A percentile compares a stretch with the other conserved stretches of the same genome.
Evolutionary conservation across 129 eudicot genomes (phyloP).

Genomic region (Scalesia atractyloides): DNA sequence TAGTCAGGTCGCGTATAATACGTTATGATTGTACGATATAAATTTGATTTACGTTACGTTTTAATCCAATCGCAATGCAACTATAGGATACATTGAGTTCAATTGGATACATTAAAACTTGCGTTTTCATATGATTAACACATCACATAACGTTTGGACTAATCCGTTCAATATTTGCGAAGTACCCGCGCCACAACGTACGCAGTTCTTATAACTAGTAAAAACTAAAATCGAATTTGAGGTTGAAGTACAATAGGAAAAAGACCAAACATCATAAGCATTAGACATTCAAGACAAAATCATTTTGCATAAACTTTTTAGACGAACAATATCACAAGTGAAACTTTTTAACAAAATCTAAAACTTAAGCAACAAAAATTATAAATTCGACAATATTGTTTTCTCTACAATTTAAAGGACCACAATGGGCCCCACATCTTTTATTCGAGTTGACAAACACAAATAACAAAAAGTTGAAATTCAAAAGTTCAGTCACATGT

Average conservation of each 20-base stretch:
- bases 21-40: too few species aligned
- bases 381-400: not conserved
- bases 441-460: constrained; percentile 24
- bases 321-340: not conserved
- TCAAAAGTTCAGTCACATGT: constrained; percentile 21
- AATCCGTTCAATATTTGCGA: too few species aligned
- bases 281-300: not conserved
- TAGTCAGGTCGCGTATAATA: too few species aligned
- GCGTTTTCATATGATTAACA: too few species aligned
- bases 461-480: constrained; percentile 8
- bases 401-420: not conserved
- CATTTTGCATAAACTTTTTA: not conserved
- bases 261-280: not conserved
- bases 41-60: too few species aligned
- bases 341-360: not conserved
- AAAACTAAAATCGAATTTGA: not conserved
- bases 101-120: too few species aligned
- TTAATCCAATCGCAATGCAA: too few species aligned
- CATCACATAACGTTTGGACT: too few species aligned
- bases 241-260: not conserved
- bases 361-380: not conserved
- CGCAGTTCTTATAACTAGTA: too few species aligned
- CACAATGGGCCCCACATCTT: constrained; percentile 14
- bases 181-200: too few species aligned
- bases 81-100: too few species aligned